These are phyloP conservation scores for Ophiocordyceps camponoti-floridani DNA, from an alignment of 2,329 filamentous ascomycete species.

Conservation along the genomic window DNA sequence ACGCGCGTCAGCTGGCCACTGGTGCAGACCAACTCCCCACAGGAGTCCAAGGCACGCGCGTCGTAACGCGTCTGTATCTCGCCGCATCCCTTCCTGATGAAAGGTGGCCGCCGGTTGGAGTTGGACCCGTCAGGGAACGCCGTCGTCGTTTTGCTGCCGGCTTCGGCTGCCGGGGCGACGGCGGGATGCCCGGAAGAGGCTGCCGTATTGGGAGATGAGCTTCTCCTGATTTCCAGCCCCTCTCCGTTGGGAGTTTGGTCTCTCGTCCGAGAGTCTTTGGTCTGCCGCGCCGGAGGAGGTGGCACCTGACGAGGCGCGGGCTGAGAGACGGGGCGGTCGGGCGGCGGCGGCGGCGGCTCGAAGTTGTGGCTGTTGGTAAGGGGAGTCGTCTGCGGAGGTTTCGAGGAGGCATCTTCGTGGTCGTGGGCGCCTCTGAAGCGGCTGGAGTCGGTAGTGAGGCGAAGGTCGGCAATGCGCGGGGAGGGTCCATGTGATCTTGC, in stretches of 20 bases:
- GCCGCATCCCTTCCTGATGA: conserved; percentile 49
- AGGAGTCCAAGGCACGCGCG: conserved; percentile 70
- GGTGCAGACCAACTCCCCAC: conserved; percentile 73
- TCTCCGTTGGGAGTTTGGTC: conserved; percentile 16
- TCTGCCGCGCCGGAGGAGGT: conserved; percentile 11
- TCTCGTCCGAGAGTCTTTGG: conserved; percentile 14
- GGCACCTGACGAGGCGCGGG: conserved; percentile 12
- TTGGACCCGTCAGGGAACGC: conserved; percentile 73
- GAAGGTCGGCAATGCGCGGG: conserved; percentile 23
- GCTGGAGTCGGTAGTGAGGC: conserved; percentile 14
- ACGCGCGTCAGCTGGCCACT: conserved; percentile 74
- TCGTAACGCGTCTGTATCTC: conserved; percentile 79
- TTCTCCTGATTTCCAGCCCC: conserved; percentile 5
- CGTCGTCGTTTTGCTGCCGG: conserved; percentile 19
- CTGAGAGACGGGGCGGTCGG: conserved; percentile 9
- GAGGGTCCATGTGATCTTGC: conserved; percentile 17
- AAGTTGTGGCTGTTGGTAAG: conserved; percentile 6
- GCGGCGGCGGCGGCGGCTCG: conserved; percentile 9
- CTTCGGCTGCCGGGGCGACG: conserved; percentile 14
- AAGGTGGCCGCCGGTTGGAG: conserved; percentile 69
- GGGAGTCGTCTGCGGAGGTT: conserved; percentile 22
- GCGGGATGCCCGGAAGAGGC: background rate
- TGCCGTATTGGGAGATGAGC: background rate
- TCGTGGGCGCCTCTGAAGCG: background rate
- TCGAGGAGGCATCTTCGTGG: conserved; percentile 18